Base-by-base conservation (phyloP, 2,329 filamentous ascomycete species). In the Teratosphaeria destructans region DNA sequence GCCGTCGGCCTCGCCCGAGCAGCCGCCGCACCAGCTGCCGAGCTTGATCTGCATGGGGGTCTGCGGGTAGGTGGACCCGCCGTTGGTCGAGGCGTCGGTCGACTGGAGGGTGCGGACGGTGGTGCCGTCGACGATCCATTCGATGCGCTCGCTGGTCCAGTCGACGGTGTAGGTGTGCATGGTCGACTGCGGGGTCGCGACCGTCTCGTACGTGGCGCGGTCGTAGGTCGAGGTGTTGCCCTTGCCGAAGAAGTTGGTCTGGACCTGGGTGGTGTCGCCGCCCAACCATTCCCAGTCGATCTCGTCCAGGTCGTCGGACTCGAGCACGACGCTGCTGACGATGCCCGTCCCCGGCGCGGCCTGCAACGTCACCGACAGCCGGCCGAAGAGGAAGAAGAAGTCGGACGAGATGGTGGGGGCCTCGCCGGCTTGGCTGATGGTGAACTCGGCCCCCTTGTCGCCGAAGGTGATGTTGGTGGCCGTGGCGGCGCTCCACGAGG, bases 261-360 rank as follows among this genome's bases (percentile, higher is more conserved):
- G 89, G 59, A 90, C 85, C 61, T 85, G 84, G 58, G 90, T 90
- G 65, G 88, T 93, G 63, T 62, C 55, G 52, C 60, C 60, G 32
- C 62, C 62, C 16, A 64, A 34, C 27, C 57, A 65, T 55, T 57
- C 61, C 59, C 58, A 89, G 74, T 99, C 94, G 70, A 99, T 95
- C 78, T 99, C 94, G 75, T 99, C 94, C 49, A 96, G 82, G 68
- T 84, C 83, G 73, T 97, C 93, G 16, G 92, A 96, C 76, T 95
- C 86, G 63, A 99, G 79, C 11, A 99, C 90, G 16, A 95, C 82
- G 53, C 90, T 94, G 74, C 90, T 95, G 65, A 99, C 92, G 68
- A 99, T 96, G 60, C 94, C 94, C 7, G 84, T 85, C 8, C 94
- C 94, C 0, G 91, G 86, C 10, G 94, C 91, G 27, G 90, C 86